phyloP scores from a whole-genome alignment of 345 rosid genomes.

The Anastatica hierochuntica region DNA sequence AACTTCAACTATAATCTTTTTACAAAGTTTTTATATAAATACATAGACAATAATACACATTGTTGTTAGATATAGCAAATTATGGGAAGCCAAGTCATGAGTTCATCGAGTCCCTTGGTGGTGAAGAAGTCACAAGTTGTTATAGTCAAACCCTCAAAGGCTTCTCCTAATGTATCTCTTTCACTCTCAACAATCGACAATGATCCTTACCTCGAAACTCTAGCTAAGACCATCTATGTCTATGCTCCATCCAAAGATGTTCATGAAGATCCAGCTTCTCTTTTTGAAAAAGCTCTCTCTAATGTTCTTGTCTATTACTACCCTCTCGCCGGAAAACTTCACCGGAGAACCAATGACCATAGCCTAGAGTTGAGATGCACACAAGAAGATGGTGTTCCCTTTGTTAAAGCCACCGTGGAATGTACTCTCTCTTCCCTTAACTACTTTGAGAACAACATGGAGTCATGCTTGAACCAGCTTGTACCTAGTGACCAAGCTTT shows the following conservation, averaged over 20 bases:
- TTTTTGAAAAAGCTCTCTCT: constrained; percentile 43
- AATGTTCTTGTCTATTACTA: constrained; percentile 40
- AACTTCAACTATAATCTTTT: neutral
- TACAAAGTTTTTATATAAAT: neutral
- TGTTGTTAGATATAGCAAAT: neutral
- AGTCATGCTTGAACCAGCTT: constrained; percentile 22
- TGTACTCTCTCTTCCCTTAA: constrained; percentile 34
- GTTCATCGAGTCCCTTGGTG: constrained; percentile 16
- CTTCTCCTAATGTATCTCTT: constrained; percentile 37
- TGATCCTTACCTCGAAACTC: constrained; percentile 32
- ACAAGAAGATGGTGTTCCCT: constrained; percentile 40
- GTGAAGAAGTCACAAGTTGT: constrained; percentile 17
- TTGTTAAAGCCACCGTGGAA: constrained; percentile 28
- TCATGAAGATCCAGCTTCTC: constrained; percentile 23
- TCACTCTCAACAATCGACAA: constrained; percentile 46
- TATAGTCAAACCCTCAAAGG: constrained; percentile 38
- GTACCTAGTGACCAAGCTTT: constrained; percentile 19
- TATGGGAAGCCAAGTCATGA: constrained; percentile 19
- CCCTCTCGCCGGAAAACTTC: constrained; percentile 53
- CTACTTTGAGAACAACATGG: constrained; percentile 38
- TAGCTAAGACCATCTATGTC: constrained; percentile 41
- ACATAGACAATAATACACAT: neutral
- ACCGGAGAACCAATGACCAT: constrained; percentile 31
- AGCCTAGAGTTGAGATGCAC: constrained; percentile 31
- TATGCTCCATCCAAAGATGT: constrained; percentile 14